Evolutionary conservation across 331 rosid genomes (phyloP).

Genomic region (Quercus phellos): DNA sequence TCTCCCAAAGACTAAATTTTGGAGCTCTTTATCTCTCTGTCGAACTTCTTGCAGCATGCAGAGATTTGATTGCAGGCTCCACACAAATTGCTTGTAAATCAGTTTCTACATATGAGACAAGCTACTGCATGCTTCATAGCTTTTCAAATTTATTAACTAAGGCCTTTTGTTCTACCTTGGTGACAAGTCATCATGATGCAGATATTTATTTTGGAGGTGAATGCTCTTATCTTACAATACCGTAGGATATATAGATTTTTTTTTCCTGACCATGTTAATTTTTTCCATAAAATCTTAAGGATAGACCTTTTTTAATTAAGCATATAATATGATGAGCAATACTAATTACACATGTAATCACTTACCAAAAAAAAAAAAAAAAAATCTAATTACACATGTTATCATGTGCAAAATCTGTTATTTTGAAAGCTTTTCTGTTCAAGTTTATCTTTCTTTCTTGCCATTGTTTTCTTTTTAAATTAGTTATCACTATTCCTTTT

Average conservation of each 20-base stretch:
- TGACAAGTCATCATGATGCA: constrained; percentile 34
- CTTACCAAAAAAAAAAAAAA: too few relatives aligned
- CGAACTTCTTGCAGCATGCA: constrained; percentile 65
- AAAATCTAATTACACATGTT: neutral
- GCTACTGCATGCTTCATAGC: constrained; percentile 47
- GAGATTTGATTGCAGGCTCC: constrained; percentile 44
- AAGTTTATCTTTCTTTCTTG: neutral
- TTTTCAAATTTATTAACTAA: constrained; percentile 40
- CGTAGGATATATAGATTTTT: neutral
- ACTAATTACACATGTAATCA: too few relatives aligned
- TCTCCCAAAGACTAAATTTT: constrained; percentile 35
- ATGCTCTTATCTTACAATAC: constrained; percentile 3
- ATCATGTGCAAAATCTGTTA: neutral
- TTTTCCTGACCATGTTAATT: neutral
- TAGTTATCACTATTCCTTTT: neutral
- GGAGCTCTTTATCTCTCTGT: constrained; percentile 82
- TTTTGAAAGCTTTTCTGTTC: neutral
- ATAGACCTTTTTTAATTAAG: too few relatives aligned
- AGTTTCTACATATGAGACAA: constrained; percentile 35
- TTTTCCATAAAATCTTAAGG: neutral
- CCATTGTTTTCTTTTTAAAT: neutral
- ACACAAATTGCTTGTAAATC: constrained; percentile 27
- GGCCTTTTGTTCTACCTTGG: constrained; percentile 59
- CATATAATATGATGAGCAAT: too few relatives aligned
- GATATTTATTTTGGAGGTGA: constrained; percentile 72